Evolutionary conservation across 768 basidiomycete species (phyloP).

Genomic region (Glaciozyma martinii): DNA sequence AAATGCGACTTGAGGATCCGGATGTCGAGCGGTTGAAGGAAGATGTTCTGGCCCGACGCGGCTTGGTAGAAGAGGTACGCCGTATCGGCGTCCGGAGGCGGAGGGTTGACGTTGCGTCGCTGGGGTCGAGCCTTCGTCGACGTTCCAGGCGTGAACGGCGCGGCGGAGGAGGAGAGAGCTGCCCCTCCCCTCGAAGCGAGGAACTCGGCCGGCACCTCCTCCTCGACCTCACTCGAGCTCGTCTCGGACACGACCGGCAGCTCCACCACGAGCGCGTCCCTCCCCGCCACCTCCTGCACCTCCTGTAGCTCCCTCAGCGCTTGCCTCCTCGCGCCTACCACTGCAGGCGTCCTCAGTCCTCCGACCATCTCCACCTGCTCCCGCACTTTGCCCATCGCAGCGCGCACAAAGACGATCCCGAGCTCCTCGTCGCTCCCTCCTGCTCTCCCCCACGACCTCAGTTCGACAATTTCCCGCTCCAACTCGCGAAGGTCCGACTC

Average conservation of each 20-base stretch:
- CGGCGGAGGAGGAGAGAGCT: not conserved
- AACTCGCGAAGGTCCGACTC: slow-evolving; percentile 64
- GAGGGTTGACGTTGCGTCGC: slow-evolving; percentile 66
- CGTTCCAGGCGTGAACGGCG: slow-evolving; percentile 4
- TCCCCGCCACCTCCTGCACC: slow-evolving; percentile 41
- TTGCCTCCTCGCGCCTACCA: slow-evolving; percentile 58
- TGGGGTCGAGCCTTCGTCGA: slow-evolving; percentile 11
- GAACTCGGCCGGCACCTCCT: slow-evolving; percentile 14
- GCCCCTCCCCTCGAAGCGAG: slow-evolving; percentile 3
- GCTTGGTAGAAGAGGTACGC: slow-evolving; percentile 96
- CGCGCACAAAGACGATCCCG: slow-evolving; percentile 67
- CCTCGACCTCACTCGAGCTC: slow-evolving; percentile 34
- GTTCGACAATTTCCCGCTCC: slow-evolving; percentile 55
- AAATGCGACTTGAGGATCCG: slow-evolving; percentile 81
- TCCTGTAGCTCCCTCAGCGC: slow-evolving; percentile 41
- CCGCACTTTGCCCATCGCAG: slow-evolving; percentile 64
- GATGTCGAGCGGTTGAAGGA: slow-evolving; percentile 92
- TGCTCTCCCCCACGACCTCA: slow-evolving; percentile 50
- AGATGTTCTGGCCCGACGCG: slow-evolving; percentile 78
- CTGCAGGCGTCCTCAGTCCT: slow-evolving; percentile 54
- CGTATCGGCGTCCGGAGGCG: slow-evolving; percentile 59
- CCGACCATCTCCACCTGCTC: slow-evolving; percentile 69
- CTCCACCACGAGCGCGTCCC: slow-evolving; percentile 51
- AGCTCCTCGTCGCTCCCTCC: slow-evolving; percentile 51
- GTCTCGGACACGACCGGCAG: slow-evolving; percentile 31